phyloP scores from a whole-genome alignment of 2,329 filamentous ascomycete species.

The Colletotrichum incanum region DNA sequence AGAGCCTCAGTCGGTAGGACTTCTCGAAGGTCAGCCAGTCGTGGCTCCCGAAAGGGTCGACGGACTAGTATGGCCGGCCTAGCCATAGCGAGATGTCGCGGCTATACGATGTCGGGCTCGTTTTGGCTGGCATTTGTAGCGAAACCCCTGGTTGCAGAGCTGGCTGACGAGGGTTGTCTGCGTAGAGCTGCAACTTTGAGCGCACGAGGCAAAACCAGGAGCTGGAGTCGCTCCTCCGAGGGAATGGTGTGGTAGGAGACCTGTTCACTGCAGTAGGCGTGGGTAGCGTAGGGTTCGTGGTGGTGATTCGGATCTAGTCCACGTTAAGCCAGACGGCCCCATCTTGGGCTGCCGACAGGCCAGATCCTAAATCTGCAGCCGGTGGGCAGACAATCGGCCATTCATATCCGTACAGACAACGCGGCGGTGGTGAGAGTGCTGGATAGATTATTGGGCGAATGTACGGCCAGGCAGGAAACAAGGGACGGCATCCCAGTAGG shows the following conservation, averaged over 20 bases:
- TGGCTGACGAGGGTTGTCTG: conserved; percentile 3
- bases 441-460: conserved; percentile 1
- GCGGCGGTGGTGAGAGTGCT: too few relatives aligned
- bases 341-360: conserved; percentile 15
- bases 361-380: conserved; percentile 16
- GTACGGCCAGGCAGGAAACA: neutral
- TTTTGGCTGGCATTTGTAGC: conserved; percentile 7
- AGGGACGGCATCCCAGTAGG: conserved; percentile 26
- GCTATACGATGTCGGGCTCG: conserved; percentile 12
- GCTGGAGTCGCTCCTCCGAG: conserved; percentile 30
- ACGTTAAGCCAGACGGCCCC: conserved; percentile 26
- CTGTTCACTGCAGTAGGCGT: conserved; percentile 1
- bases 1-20: neutral
- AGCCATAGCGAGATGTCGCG: conserved; percentile 20
- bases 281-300: neutral
- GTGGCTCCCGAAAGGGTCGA: conserved; percentile 23
- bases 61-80: conserved; percentile 9
- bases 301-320: neutral
- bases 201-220: neutral
- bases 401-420: too few relatives aligned
- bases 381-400: conserved; percentile 10
- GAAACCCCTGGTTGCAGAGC: conserved; percentile 2
- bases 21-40: conserved; percentile 23
- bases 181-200: conserved; percentile 25
- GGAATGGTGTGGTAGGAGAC: conserved; percentile 5